Base-by-base conservation (phyloP, 805 yeast genomes). In the Candida schatavii region DNA sequence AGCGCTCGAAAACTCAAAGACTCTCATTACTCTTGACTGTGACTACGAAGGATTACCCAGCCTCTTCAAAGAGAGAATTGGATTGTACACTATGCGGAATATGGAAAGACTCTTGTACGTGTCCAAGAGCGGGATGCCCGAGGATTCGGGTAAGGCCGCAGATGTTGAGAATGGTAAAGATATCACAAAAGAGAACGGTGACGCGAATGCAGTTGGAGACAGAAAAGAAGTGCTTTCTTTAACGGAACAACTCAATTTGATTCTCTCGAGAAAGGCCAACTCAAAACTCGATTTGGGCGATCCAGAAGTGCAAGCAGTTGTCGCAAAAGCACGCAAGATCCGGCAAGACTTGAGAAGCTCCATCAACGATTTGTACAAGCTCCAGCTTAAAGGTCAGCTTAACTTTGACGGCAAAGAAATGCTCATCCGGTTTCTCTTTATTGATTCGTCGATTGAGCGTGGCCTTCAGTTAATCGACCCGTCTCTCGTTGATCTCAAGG, bases 31-130 rank as follows among this genome's bases (percentile, higher is more conserved):
- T 13, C 62, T 88, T 30, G 93, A 85, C 49, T 69, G 86, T 39
- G 90, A 86, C 51, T 73, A 73, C 43, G 81, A 73, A 17, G 62
- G 70, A 17, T 72, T 86, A 49, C 83, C 90, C 10, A 77, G 75
- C 40, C 68, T 74, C 38, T 73, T 83, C 48, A 80, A 78, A 52
- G 85, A 88, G 32, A 77, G 81, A 52, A 77, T 89, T 44, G 93
- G 95, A 1, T 72, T 86, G 34, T 81, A 85, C 51, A 77, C 93
- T 37, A 82, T 90, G 83, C 77, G 84, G 52, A 90, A 90, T 59
- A 83, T 89, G 83, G 88, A 84, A 51, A 51, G 65, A 18, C 69
- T 74, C 40, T 62, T 83, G 41, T 71, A 73, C 43, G 59, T 56
- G 32, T 47, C 65, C 65, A 85, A 75, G 28, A 43, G 48, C 20